phyloP scores from a whole-genome alignment of 805 yeast species.

The Candida ponderosae region DNA sequence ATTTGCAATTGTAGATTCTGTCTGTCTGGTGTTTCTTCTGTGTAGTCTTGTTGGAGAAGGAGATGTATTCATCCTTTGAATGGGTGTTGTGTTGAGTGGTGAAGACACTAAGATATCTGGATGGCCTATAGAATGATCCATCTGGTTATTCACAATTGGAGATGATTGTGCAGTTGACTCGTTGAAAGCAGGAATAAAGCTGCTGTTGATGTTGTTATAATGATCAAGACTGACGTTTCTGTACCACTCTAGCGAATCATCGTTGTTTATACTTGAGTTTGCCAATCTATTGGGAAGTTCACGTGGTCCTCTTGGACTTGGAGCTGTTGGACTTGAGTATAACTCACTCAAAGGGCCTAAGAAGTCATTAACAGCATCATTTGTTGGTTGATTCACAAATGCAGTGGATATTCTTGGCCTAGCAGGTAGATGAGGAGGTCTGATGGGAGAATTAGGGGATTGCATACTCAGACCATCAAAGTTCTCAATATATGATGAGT shows the following conservation, averaged over 20 bases:
- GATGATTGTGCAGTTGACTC: not conserved
- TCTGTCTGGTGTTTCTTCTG: not conserved
- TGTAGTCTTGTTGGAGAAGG: not conserved
- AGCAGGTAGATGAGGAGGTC: not conserved
- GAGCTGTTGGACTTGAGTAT: slow-evolving; percentile 1
- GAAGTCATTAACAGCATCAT: not conserved
- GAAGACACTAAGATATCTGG: not conserved
- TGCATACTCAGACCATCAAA: not conserved
- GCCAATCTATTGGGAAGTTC: slow-evolving; percentile 13
- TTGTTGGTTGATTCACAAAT: not conserved
- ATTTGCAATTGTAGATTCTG: not conserved
- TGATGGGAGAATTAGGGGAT: not conserved
- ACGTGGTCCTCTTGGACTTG: slow-evolving; percentile 15
- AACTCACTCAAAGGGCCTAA: not conserved
- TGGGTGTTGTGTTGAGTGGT: not conserved
- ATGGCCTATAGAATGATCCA: too few species aligned
- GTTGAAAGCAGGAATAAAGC: not conserved
- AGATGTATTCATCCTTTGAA: too few species aligned
- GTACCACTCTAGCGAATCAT: not conserved
- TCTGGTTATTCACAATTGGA: not conserved
- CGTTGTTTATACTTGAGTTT: slow-evolving; percentile 1
- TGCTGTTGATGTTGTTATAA: not conserved
- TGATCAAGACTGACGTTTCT: not conserved
- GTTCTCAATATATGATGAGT: not conserved
- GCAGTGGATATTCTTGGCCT: too few species aligned